These are phyloP conservation scores for Suhomyces bribrorum DNA, from an alignment of 1,139 yeast genomes.

Conservation along the genomic window DNA sequence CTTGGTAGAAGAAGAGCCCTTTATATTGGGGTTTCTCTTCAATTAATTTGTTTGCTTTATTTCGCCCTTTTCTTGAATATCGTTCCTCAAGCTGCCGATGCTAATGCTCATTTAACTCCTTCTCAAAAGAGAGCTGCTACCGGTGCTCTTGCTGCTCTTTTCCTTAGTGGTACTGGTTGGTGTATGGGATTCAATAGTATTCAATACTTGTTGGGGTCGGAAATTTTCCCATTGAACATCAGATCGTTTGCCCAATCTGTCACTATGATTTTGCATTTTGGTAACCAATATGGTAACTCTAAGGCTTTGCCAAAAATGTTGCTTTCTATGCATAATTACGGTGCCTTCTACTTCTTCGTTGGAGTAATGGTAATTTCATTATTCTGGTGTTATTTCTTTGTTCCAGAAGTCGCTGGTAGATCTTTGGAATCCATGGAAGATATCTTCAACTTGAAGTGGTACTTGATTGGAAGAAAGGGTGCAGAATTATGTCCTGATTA, in stretches of 20 bases:
- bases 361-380: conserved; percentile 45
- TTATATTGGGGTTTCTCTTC: conserved; percentile 42
- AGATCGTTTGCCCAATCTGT: conserved; percentile 56
- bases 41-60: conserved; percentile 31
- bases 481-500: conserved; percentile 53
- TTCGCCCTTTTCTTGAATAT: conserved; percentile 50
- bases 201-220: conserved; percentile 61
- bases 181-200: conserved; percentile 61
- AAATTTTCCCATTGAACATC: conserved; percentile 56
- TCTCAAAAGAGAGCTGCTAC: conserved; percentile 42
- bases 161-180: conserved; percentile 60
- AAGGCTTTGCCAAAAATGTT: conserved; percentile 59
- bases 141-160: conserved; percentile 56
- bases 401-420: conserved; percentile 56
- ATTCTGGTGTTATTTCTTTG: conserved; percentile 52
- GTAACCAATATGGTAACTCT: conserved; percentile 61
- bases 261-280: conserved; percentile 60
- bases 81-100: conserved; percentile 47
- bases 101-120: conserved; percentile 26
- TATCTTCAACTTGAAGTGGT: conserved; percentile 60
- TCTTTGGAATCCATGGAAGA: conserved; percentile 60
- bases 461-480: conserved; percentile 55
- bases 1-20: conserved; percentile 45
- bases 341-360: conserved; percentile 56
- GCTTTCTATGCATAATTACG: conserved; percentile 47